A percentile compares a stretch with the other conserved stretches of the same genome.
Conservation (phyloP, 768 basidiomycete species). For the Cystoderma amianthinum region DNA sequence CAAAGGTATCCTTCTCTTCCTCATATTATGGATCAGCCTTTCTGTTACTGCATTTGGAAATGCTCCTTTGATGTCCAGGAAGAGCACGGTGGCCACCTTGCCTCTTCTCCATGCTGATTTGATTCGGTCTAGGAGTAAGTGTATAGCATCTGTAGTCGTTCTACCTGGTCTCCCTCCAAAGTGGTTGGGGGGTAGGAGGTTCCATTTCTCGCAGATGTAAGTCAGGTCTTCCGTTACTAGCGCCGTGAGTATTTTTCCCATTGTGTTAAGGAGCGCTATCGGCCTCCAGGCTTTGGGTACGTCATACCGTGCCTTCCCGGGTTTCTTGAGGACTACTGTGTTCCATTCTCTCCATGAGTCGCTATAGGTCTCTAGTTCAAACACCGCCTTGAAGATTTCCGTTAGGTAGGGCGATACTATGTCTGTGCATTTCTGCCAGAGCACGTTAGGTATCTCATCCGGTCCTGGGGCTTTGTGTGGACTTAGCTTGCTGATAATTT, state of each 20-base stretch:
- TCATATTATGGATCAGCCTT: constrained; percentile 22
- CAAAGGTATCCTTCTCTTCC: constrained; percentile 15
- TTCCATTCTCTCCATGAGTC: neutral
- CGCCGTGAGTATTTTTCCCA: constrained; percentile 19
- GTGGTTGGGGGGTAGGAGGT: constrained; percentile 24
- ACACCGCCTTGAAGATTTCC: constrained; percentile 9
- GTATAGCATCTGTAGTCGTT: constrained; percentile 25
- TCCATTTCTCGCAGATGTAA: constrained; percentile 16
- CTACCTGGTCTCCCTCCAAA: constrained; percentile 31
- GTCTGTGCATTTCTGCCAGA: constrained; percentile 9
- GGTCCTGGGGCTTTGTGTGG: constrained; percentile 14
- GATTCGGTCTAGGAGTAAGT: constrained; percentile 21
- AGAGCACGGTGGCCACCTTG: constrained; percentile 26
- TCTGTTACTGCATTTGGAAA: constrained; percentile 30
- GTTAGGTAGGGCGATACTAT: constrained; percentile 7
- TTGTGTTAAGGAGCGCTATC: constrained; percentile 24
- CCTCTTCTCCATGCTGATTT: constrained; percentile 26
- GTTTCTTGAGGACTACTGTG: constrained; percentile 25
- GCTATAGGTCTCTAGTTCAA: constrained; percentile 1
- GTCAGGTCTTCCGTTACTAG: constrained; percentile 14
- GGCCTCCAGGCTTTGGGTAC: constrained; percentile 25
- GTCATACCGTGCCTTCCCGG: constrained; percentile 22
- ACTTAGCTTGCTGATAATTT: constrained; percentile 11
- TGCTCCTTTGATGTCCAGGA: constrained; percentile 34
- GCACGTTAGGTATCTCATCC: constrained; percentile 17